Conservation (phyloP, 2,329 filamentous ascomycete genomes). For the Alternaria metachromatica region DNA sequence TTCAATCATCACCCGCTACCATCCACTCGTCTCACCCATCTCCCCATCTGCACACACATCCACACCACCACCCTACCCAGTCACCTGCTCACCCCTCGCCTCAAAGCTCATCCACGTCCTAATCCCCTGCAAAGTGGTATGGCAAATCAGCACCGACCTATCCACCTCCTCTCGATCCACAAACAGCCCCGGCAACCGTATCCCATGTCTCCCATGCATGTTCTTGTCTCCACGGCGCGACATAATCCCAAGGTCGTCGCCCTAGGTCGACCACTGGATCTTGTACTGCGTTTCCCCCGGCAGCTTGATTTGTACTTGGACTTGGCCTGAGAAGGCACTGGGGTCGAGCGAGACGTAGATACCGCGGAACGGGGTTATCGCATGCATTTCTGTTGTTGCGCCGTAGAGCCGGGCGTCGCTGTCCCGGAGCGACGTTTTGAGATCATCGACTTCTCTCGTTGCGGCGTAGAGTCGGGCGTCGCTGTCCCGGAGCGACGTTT, state of each 20-base stretch:
- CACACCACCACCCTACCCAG: background rate
- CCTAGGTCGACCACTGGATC: background rate
- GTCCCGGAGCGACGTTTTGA: background rate
- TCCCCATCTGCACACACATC: background rate
- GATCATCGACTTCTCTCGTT: background rate
- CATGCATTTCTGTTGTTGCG: background rate
- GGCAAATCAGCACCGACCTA: background rate
- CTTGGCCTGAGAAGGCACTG: background rate
- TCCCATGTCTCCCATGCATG: background rate
- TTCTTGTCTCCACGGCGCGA: background rate
- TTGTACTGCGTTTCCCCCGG: background rate
- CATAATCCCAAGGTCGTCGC: background rate
- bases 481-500: background rate
- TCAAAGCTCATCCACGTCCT: background rate
- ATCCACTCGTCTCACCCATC: fast-evolving
- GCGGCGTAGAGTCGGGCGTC: background rate
- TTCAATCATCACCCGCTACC: background rate
- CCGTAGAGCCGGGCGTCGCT: background rate
- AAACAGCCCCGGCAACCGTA: background rate
- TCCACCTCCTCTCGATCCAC: background rate
- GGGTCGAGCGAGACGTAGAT: background rate
- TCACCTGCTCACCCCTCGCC: background rate
- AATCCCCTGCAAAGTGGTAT: background rate
- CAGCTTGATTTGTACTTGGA: background rate
- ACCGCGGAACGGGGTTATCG: background rate